A percentile compares a stretch with the other conserved stretches of the same genome.
These are phyloP conservation scores for Saccharomycopsis lassenensis DNA, from an alignment of 805 yeast species.

Conservation along the genomic window DNA sequence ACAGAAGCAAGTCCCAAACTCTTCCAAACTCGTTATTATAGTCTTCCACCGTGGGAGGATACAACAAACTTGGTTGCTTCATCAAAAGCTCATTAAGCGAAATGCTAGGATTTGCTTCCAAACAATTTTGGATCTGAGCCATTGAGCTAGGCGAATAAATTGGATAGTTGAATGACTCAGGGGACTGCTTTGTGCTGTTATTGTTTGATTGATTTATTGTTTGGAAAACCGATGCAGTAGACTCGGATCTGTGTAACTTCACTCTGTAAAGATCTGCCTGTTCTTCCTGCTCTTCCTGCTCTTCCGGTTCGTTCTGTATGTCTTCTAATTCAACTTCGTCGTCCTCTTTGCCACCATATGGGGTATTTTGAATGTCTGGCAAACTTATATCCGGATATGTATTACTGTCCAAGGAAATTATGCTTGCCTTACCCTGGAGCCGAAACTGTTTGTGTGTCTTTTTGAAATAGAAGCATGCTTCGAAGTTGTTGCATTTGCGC, in stretches of 20 bases:
- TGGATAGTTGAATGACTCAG: constrained; percentile 8
- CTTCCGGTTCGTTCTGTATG: constrained; percentile 13
- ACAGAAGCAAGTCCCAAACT: constrained; percentile 52
- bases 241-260: constrained; percentile 3
- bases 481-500: constrained; percentile 43
- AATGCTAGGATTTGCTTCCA: constrained; percentile 2
- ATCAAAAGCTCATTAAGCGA: constrained; percentile 7
- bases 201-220: not conserved
- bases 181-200: not conserved
- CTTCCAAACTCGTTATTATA: constrained; percentile 57
- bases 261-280: not conserved
- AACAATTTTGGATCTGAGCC: constrained; percentile 6
- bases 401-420: constrained; percentile 24
- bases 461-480: constrained; percentile 67
- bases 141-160: constrained; percentile 12
- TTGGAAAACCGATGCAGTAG: constrained; percentile 6
- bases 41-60: constrained; percentile 47
- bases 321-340: too few relatives aligned
- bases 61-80: constrained; percentile 18
- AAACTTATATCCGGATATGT: constrained; percentile 16
- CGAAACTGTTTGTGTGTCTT: constrained; percentile 57
- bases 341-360: constrained; percentile 14
- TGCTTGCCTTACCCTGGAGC: constrained; percentile 53
- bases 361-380: constrained; percentile 25
- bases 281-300: constrained; percentile 6